phyloP scores from a whole-genome alignment of 2,329 filamentous ascomycete genomes.

The Fusarium buharicum region DNA sequence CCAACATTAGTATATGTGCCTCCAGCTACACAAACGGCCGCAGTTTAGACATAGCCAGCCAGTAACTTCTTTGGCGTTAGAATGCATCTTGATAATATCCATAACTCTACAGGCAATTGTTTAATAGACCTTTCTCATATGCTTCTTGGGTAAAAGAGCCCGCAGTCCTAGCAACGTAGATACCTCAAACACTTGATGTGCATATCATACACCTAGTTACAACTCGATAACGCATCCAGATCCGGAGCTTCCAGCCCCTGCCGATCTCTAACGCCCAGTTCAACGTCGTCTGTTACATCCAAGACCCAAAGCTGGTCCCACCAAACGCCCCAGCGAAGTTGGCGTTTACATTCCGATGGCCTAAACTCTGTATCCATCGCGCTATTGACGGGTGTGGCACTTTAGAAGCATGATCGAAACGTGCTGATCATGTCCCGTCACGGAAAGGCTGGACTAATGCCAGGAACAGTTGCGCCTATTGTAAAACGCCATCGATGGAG shows the following conservation, averaged over 20 bases:
- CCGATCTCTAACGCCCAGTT: background rate
- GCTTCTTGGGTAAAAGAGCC: background rate
- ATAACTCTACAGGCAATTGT: background rate
- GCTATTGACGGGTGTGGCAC: conserved; percentile 17
- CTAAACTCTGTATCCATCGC: conserved; percentile 10
- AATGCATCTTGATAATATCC: background rate
- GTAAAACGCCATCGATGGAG: conserved; percentile 10
- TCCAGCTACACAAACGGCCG: background rate
- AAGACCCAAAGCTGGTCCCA: background rate
- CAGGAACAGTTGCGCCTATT: conserved; percentile 13
- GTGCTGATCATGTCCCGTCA: background rate
- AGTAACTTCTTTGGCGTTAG: background rate
- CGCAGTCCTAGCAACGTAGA: background rate
- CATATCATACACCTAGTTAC: background rate
- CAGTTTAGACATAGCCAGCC: background rate
- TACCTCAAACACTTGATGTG: background rate
- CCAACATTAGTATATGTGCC: conserved; percentile 23
- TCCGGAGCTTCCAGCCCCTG: background rate
- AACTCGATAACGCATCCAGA: background rate
- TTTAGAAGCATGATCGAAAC: conserved; percentile 4
- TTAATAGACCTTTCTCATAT: background rate
- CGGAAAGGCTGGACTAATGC: background rate
- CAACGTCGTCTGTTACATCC: background rate
- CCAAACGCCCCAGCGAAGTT: background rate
- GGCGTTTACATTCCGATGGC: conserved; percentile 21